Evolutionary conservation across 75 land plant genomes (phyloP), one percentile per base, ranked within the genome.

Genomic region (Pinus taeda): DNA sequence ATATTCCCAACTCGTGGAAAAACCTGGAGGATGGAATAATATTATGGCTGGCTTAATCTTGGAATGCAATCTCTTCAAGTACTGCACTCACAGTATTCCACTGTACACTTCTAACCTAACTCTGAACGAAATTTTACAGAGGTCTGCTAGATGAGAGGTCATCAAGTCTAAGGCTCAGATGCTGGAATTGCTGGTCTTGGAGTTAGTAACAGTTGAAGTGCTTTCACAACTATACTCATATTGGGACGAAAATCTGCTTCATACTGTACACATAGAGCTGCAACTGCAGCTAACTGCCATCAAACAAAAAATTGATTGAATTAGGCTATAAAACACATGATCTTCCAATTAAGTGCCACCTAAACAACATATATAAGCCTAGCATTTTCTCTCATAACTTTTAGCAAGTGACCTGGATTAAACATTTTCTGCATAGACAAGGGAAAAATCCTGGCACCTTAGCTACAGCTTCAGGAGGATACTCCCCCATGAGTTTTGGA

Each of bases 251-350:
- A 89, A 58, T 89, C 91, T 4, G 91, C 81, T 73, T 89, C 91
- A 30, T 89, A 89, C 71, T 89, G 91, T 81, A 89, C 91, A 79
- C 91, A 89, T 39, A 89, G 66, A n/a, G 91, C 91, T 55, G 91
- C 91, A 18, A 89, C 91, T n/a, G 91, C 91, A 15, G 91, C 91
- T 74, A 88, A 77, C 90, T 88, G 90, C 80, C 55, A 65, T 53
- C 12, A 53, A 24, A 55, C 33, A 66, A 66, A 6, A 66, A 66
- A 14, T 3, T 6, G 17, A 37, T 3, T 30, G 14, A 7, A 39
- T 39, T 39, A 42, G 55, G n/a, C 14, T 53, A 42, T 39, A 42
- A 20, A 69, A 8, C n/a, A 13, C 15, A 15, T 33, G 30, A 65
- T 65, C 20, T 0, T 20, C 20, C 53, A 20, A n/a, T 22, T 39